A percentile compares a stretch with the other conserved stretches of the same genome.
Evolutionary conservation across 2,329 filamentous ascomycete species (phyloP).

Genomic region (Sporothrix protearum): DNA sequence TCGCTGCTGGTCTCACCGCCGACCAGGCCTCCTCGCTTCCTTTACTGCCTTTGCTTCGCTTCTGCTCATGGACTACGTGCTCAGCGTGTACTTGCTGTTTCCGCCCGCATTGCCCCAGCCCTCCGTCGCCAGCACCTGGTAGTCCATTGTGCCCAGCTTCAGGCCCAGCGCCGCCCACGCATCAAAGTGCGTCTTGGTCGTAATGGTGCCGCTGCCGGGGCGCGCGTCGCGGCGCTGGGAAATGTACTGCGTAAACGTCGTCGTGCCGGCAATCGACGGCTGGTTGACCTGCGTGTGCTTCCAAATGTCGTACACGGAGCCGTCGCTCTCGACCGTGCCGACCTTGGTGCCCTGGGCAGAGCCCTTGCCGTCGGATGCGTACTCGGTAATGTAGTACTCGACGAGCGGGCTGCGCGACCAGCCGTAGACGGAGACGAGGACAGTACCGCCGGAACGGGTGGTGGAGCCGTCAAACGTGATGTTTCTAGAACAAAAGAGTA

Average conservation of each 20-base stretch:
- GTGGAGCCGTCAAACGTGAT: conserved; percentile 34
- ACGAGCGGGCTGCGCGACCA: conserved; percentile 40
- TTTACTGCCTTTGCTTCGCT: neutral
- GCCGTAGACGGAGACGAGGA: conserved; percentile 39
- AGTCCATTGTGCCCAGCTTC: conserved; percentile 47
- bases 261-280: conserved; percentile 46
- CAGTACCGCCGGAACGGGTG: conserved; percentile 30
- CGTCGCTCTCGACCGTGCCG: conserved; percentile 37
- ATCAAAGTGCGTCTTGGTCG: conserved; percentile 49
- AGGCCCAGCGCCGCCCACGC: conserved; percentile 48
- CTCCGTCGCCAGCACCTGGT: conserved; percentile 52
- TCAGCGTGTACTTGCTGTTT: conserved; percentile 34
- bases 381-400: conserved; percentile 41
- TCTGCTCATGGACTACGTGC: neutral
- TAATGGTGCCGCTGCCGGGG: conserved; percentile 46
- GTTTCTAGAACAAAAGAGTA: conserved; percentile 29
- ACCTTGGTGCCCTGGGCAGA: conserved; percentile 34
- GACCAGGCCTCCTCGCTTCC: neutral
- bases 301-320: conserved; percentile 38
- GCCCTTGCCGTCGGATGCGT: conserved; percentile 33
- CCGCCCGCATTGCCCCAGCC: conserved; percentile 40
- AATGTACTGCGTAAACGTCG: conserved; percentile 51
- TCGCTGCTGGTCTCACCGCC: conserved; percentile 1
- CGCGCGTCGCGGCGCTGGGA: conserved; percentile 46
- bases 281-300: conserved; percentile 40